Percentiles rank a stretch among this genome's conserved stretches.
Conservation (phyloP, 805 yeast species). For the Vanderwaltozyma tropicalis region DNA sequence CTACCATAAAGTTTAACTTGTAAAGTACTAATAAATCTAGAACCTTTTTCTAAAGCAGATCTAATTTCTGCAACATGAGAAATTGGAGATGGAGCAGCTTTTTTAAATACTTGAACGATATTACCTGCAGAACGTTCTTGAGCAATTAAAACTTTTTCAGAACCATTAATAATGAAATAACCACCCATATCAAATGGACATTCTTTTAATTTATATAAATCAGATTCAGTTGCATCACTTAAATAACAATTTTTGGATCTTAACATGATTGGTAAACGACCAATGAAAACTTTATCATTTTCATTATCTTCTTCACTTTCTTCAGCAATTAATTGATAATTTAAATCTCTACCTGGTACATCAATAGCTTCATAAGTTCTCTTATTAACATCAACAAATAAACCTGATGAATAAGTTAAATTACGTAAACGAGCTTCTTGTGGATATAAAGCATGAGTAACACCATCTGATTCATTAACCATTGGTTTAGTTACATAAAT, state of each 20-base stretch:
- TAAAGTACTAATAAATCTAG: constrained; percentile 85
- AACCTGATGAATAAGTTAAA: constrained; percentile 90
- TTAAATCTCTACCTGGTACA: constrained; percentile 46
- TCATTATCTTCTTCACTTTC: constrained; percentile 54
- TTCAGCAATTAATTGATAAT: constrained; percentile 43
- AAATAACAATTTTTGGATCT: constrained; percentile 93
- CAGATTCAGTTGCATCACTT: constrained; percentile 82
- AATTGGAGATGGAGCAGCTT: constrained; percentile 94
- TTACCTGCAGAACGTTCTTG: constrained; percentile 98
- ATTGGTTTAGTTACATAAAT: constrained; percentile 94
- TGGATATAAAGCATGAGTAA: constrained; percentile 97
- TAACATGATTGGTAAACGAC: constrained; percentile 96
- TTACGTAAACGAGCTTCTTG: constrained; percentile 97
- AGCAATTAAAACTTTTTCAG: constrained; percentile 95
- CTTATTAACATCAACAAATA: constrained; percentile 92
- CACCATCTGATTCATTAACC: constrained; percentile 98
- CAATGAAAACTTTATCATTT: constrained; percentile 81
- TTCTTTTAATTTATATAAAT: constrained; percentile 89
- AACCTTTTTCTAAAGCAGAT: constrained; percentile 94
- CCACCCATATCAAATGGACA: constrained; percentile 99
- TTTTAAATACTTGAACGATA: constrained; percentile 95
- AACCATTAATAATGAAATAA: constrained; percentile 94
- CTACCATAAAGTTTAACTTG: constrained; percentile 87
- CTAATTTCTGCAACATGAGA: constrained; percentile 95
- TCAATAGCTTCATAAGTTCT: constrained; percentile 78